Percentiles rank a stretch among this genome's conserved stretches.
These are phyloP conservation scores for Leucosporidium yakuticum DNA, from an alignment of 768 basidiomycete species.

Conservation along the genomic window DNA sequence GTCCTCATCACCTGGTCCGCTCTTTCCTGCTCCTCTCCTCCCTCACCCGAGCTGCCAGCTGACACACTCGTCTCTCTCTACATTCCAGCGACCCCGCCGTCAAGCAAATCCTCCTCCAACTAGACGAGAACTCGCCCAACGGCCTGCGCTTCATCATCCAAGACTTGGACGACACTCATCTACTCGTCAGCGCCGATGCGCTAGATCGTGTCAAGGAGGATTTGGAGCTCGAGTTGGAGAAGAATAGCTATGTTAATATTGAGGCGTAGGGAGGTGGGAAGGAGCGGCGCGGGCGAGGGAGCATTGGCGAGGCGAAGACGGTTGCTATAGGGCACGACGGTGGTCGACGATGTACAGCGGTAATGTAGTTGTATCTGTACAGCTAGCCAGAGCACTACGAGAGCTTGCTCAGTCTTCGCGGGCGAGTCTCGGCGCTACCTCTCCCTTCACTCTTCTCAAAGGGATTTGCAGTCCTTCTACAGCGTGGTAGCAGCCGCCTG, in stretches of 20 bases:
- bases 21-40: neutral
- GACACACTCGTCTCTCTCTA: neutral
- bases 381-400: too few species aligned
- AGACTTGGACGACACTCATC: constrained; percentile 77
- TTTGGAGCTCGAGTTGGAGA: constrained; percentile 26
- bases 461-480: too few species aligned
- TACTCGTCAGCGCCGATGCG: constrained; percentile 76
- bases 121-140: constrained; percentile 55
- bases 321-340: too few species aligned
- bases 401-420: too few species aligned
- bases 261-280: neutral
- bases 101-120: constrained; percentile 72
- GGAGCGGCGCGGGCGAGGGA: neutral
- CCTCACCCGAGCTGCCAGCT: neutral
- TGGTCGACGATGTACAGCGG: too few species aligned
- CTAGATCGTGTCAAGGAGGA: constrained; percentile 56
- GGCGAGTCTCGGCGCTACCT: too few species aligned
- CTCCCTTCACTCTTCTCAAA: too few species aligned
- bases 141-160: constrained; percentile 57
- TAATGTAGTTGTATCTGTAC: too few species aligned
- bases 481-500: neutral
- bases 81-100: constrained; percentile 70
- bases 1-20: constrained; percentile 33
- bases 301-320: neutral
- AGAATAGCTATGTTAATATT: constrained; percentile 18